Percentiles rank a stretch among this genome's conserved stretches.
phyloP scores from a whole-genome alignment of 2,329 filamentous ascomycete genomes.

The Aschersonia sp. region DNA sequence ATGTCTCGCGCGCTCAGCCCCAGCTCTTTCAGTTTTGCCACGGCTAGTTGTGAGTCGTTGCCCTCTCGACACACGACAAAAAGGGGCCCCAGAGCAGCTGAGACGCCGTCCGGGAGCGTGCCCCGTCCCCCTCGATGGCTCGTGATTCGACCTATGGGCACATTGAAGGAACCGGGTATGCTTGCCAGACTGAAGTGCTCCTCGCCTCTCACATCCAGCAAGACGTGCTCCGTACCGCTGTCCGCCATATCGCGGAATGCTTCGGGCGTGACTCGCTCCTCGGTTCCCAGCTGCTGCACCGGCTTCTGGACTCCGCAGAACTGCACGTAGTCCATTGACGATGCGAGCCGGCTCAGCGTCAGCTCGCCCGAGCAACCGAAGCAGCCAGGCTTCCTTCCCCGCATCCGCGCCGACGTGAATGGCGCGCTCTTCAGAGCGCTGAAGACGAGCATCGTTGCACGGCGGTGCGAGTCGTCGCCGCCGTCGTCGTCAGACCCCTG shows the following conservation, averaged over 20 bases:
- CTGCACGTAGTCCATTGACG: conserved; percentile 63
- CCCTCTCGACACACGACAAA: conserved; percentile 62
- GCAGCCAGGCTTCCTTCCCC: conserved; percentile 54
- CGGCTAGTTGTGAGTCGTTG: conserved; percentile 63
- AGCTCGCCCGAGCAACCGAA: conserved; percentile 59
- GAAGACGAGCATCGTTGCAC: conserved; percentile 28
- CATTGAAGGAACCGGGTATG: conserved; percentile 61
- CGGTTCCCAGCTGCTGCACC: conserved; percentile 38
- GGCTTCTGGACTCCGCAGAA: conserved; percentile 60
- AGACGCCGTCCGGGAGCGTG: conserved; percentile 20
- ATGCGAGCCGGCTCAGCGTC: conserved; percentile 44
- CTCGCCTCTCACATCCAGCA: conserved; percentile 74
- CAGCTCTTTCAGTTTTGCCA: conserved; percentile 48
- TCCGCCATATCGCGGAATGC: conserved; percentile 33
- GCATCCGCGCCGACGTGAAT: conserved; percentile 66
- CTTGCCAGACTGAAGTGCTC: conserved; percentile 73
- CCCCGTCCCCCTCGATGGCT: conserved; percentile 21
- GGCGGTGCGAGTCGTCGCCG: conserved; percentile 5
- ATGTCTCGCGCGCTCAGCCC: conserved; percentile 48
- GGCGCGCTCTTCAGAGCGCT: conserved; percentile 23
- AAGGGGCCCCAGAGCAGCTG: conserved; percentile 35
- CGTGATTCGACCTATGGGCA: conserved; percentile 45
- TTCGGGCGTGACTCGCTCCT: conserved; percentile 53
- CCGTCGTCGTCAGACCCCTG: not conserved
- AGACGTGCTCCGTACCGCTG: conserved; percentile 26